Conservation (phyloP, 2,329 filamentous ascomycete species). For the Rutstroemia sp. region DNA sequence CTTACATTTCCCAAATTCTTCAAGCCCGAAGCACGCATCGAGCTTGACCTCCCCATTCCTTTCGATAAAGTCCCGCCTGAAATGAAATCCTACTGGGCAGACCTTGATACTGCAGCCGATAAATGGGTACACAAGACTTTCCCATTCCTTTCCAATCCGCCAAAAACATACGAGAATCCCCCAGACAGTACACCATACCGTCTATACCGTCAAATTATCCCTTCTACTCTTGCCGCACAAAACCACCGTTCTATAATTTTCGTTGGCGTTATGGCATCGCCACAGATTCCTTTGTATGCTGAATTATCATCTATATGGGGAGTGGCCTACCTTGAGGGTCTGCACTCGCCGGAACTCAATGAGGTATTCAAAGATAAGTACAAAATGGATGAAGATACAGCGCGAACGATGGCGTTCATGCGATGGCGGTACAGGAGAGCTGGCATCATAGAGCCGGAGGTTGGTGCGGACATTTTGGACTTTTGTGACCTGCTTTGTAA, state of each 20-base stretch:
- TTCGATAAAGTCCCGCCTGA: not conserved
- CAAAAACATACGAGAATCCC: not conserved
- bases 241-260: slow-evolving; percentile 30
- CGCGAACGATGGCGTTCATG: slow-evolving; percentile 1
- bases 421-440: slow-evolving; percentile 2
- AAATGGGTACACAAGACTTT: slow-evolving; percentile 6
- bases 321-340: slow-evolving; percentile 8
- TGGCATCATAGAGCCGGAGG: slow-evolving; percentile 3
- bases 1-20: slow-evolving; percentile 6
- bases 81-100: not conserved
- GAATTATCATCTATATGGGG: slow-evolving; percentile 9
- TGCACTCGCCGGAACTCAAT: slow-evolving; percentile 3
- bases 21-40: not conserved
- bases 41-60: slow-evolving; percentile 4
- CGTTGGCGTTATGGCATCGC: slow-evolving; percentile 18
- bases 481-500: slow-evolving; percentile 7
- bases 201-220: slow-evolving; percentile 37
- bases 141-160: slow-evolving; percentile 9
- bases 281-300: slow-evolving; percentile 9
- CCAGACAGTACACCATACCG: slow-evolving; percentile 3
- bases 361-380: not conserved
- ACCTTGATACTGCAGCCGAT: not conserved
- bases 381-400: slow-evolving; percentile 1
- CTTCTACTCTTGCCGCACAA: slow-evolving; percentile 20
- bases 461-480: slow-evolving; percentile 9